phyloP scores from a whole-genome alignment of 768 basidiomycete genomes.

The Leccinum imitatum region DNA sequence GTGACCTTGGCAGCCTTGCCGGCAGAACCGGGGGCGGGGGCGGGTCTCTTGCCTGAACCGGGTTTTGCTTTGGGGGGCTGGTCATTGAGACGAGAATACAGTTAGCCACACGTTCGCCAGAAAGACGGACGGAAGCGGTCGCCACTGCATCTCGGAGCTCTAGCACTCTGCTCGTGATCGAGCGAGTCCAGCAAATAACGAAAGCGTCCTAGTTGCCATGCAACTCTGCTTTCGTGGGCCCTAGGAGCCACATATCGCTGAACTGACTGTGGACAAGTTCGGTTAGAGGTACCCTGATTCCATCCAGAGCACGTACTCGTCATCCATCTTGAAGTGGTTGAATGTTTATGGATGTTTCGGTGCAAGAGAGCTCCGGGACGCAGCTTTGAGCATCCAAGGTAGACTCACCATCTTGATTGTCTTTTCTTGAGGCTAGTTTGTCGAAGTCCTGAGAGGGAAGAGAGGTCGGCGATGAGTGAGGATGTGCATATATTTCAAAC shows the following conservation, averaged over 20 bases:
- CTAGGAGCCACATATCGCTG: conserved; percentile 18
- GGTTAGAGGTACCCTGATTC: conserved; percentile 22
- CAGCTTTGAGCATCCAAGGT: conserved; percentile 15
- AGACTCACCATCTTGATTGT: conserved; percentile 52
- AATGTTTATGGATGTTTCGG: conserved; percentile 37
- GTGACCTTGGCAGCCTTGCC: conserved; percentile 70
- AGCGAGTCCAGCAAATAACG: conserved; percentile 42
- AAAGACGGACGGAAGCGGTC: conserved; percentile 26
- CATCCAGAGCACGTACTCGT: conserved; percentile 44
- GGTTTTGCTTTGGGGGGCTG: conserved; percentile 74
- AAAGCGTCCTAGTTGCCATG: conserved; percentile 38
- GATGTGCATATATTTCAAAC: conserved; percentile 1
- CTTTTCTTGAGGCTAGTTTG: conserved; percentile 40
- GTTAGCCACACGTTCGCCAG: conserved; percentile 35
- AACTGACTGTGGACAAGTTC: conserved; percentile 18
- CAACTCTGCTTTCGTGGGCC: conserved; percentile 39
- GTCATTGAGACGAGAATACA: conserved; percentile 83
- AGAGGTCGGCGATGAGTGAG: conserved; percentile 1
- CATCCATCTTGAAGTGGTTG: conserved; percentile 46
- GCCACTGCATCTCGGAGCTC: conserved; percentile 50
- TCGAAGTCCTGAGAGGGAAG: conserved; percentile 21
- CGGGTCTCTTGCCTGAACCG: conserved; percentile 80
- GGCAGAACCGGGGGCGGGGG: conserved; percentile 79
- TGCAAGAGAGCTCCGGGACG: conserved; percentile 40
- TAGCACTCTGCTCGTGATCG: conserved; percentile 38